Conservation (phyloP, 1,284 basidiomycete genomes). For the Rhodotorula sp. region DNA sequence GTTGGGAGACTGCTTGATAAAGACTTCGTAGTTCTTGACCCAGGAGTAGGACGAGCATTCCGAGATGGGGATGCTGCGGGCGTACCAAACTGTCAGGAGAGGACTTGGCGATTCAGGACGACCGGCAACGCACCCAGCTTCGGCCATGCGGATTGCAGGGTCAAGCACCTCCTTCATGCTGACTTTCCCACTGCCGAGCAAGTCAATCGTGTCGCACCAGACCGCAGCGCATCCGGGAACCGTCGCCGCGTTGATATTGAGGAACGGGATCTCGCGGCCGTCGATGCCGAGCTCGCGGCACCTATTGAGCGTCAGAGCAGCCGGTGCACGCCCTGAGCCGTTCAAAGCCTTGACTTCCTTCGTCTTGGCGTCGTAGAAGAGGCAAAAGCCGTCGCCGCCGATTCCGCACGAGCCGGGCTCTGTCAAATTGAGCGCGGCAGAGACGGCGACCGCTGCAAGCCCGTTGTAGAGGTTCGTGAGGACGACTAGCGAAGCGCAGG, state of each 20-base stretch:
- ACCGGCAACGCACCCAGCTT: slow-evolving; percentile 49
- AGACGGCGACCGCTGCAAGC: slow-evolving; percentile 31
- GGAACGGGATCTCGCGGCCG: slow-evolving; percentile 53
- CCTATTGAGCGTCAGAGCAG: slow-evolving; percentile 73
- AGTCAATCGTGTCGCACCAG: slow-evolving; percentile 84
- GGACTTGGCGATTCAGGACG: slow-evolving; percentile 53
- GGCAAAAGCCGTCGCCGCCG: slow-evolving; percentile 40
- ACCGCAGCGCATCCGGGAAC: slow-evolving; percentile 91
- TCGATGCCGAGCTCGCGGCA: slow-evolving; percentile 67
- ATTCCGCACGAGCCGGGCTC: slow-evolving; percentile 38
- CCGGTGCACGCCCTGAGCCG: slow-evolving; percentile 80
- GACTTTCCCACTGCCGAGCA: slow-evolving; percentile 79
- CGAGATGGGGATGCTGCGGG: slow-evolving; percentile 33
- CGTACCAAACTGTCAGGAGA: neutral
- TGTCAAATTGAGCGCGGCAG: slow-evolving; percentile 37
- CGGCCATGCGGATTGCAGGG: slow-evolving; percentile 56
- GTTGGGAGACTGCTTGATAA: slow-evolving; percentile 30
- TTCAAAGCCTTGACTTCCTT: slow-evolving; percentile 80
- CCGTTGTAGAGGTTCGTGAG: neutral
- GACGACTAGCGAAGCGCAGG: neutral
- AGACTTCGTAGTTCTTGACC: slow-evolving; percentile 27
- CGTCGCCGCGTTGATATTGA: slow-evolving; percentile 61
- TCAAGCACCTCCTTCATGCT: slow-evolving; percentile 76
- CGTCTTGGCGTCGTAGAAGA: slow-evolving; percentile 71
- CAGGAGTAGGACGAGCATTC: slow-evolving; percentile 34